These are phyloP conservation scores for Talaromyces sp. DNA, from an alignment of 2,329 filamentous ascomycete genomes.

Conservation along the genomic window DNA sequence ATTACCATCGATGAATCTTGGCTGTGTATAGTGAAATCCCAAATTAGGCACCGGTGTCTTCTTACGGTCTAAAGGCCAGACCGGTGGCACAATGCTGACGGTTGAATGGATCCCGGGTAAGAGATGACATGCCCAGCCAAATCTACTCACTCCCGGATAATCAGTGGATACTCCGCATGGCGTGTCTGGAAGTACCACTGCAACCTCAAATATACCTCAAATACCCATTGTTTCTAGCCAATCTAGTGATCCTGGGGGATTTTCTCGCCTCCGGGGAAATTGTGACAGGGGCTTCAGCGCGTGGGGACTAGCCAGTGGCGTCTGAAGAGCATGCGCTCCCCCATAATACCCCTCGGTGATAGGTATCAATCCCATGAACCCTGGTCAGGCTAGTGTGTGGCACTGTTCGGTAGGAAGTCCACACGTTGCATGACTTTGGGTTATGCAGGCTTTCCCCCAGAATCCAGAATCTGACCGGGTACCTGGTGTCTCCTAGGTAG, in stretches of 20 bases:
- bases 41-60: no score
- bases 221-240: not conserved
- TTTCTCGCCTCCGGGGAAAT: conserved; percentile 11
- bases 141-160: conserved; percentile 14
- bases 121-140: not conserved
- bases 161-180: conserved; percentile 18
- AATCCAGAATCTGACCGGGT: no score
- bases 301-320: conserved; percentile 16
- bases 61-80: no score
- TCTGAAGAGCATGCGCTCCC: conserved; percentile 8
- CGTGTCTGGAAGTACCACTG: not conserved
- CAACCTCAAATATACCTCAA: conserved; percentile 5
- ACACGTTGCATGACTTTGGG: not conserved
- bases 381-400: conserved; percentile 18
- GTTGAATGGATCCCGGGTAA: not conserved
- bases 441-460: no score
- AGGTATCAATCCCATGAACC: conserved; percentile 10
- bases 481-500: no score
- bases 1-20: no score
- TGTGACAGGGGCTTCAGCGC: conserved; percentile 1
- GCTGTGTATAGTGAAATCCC: no score
- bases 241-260: conserved; percentile 8
- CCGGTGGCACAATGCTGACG: not conserved
- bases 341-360: conserved; percentile 14
- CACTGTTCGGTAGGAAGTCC: conserved; percentile 3